Conservation (phyloP, 2,329 filamentous ascomycete genomes). For the Colletotrichum caudatum region DNA sequence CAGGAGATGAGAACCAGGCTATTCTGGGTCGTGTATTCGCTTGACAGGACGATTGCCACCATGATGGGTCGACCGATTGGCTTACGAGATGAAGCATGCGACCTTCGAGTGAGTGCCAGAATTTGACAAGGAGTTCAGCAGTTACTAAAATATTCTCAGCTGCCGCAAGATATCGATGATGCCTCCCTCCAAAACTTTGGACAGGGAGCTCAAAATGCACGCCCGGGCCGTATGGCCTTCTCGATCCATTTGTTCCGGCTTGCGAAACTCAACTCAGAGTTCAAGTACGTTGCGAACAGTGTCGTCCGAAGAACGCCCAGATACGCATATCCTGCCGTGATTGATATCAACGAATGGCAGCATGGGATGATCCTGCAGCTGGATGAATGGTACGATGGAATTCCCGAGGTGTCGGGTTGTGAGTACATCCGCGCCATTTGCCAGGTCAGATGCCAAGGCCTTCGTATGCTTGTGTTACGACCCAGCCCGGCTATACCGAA, state of each 20-base stretch:
- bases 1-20: conserved; percentile 67
- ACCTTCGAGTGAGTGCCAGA: conserved; percentile 56
- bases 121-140: not conserved
- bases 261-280: conserved; percentile 64
- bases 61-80: conserved; percentile 69
- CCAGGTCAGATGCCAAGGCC: conserved; percentile 59
- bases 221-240: conserved; percentile 46
- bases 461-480: conserved; percentile 62
- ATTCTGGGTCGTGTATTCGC: conserved; percentile 66
- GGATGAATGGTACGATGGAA: conserved; percentile 51
- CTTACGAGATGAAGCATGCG: conserved; percentile 66
- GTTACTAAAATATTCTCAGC: conserved; percentile 44
- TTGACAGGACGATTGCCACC: conserved; percentile 65
- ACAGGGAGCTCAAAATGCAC: not conserved
- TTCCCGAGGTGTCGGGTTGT: conserved; percentile 12
- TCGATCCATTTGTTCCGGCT: conserved; percentile 63
- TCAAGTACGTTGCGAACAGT: conserved; percentile 68
- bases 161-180: conserved; percentile 48
- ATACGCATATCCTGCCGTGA: conserved; percentile 62
- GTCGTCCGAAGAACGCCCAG: conserved; percentile 59
- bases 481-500: conserved; percentile 65
- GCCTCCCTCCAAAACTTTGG: conserved; percentile 32
- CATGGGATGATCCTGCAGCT: conserved; percentile 55
- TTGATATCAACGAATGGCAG: conserved; percentile 61
- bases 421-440: conserved; percentile 52